Base-by-base conservation (phyloP, 2,329 filamentous ascomycete genomes). In the Beauveria medogensis region DNA sequence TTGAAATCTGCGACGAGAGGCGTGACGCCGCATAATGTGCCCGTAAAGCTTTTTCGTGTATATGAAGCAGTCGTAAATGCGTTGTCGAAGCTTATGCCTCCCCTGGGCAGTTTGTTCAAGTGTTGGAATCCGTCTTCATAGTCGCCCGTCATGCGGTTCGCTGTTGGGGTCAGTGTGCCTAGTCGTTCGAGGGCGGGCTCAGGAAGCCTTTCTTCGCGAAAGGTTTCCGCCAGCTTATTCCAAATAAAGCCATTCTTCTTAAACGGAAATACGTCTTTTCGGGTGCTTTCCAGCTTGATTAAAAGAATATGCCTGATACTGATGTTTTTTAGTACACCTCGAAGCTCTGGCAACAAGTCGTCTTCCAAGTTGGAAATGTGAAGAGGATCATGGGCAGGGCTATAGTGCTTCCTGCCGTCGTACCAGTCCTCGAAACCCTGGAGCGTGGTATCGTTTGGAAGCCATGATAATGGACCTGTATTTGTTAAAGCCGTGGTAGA, bases 261-360 rank as follows among this genome's bases (percentile, higher is more conserved):
- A 20, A 79, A 63, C 0, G 77, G 77, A 28, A 79, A 79, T 3
- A 79, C 71, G 55, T 79, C 77, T 4, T 73, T 74, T 20, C 77
- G 70, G 0, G 76, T 78, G 51, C 76, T 78, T 60, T 79, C 77
- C 1, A 79, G 67, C 14, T 75, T 70, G 3, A 79, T 59, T 16
- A 78, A 60, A 16, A 79, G 65, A 6, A 79, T 69, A 59, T 79
- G 75, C 47, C 75, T 75, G 58, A 79, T 74, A 7, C 71, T 70
- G 14, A 77, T 66, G 1, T 67, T 63, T 7, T 60, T 22, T 2
- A 74, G 59, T 51, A 66, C 67, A 5, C 63, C 65, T 1, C 64
- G 64, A 2, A 74, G 64, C 2, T 61, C 63, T 9, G 70, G 56
- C 1, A 73, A 60, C 0, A 77, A 44, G 0, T 68, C 67, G 14